Evolutionary conservation across 768 basidiomycete genomes (phyloP).

Genomic region (Cystofilobasidium ferigula): DNA sequence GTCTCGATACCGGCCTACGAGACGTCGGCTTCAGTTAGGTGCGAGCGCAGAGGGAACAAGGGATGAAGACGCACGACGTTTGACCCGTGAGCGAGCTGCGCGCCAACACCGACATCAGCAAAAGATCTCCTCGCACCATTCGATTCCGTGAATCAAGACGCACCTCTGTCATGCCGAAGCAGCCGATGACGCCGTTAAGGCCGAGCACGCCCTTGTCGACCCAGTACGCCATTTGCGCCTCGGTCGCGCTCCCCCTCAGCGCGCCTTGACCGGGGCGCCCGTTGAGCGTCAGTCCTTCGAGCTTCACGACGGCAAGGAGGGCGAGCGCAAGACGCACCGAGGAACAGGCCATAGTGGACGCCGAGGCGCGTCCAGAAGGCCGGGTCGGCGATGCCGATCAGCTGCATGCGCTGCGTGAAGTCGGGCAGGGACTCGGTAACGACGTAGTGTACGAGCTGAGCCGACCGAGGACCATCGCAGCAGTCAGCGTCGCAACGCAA

Average conservation of each 20-base stretch:
- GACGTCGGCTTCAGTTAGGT: too few relatives aligned
- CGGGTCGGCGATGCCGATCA: conserved; percentile 40
- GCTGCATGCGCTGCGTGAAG: conserved; percentile 40
- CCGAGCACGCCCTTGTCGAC: conserved; percentile 41
- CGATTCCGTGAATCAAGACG: background rate
- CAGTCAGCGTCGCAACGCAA: background rate
- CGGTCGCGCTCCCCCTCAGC: too few relatives aligned
- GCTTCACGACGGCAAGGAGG: too few relatives aligned
- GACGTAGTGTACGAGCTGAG: conserved; percentile 38
- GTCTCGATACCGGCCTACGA: conserved; percentile 41
- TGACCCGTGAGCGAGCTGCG: conserved; percentile 13
- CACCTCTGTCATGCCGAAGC: conserved; percentile 35
- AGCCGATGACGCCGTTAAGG: conserved; percentile 42
- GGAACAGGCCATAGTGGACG: conserved; percentile 39
- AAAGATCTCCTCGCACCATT: background rate
- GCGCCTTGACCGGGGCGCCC: too few relatives aligned
- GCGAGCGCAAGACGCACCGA: conserved; percentile 31
- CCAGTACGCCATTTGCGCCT: conserved; percentile 37
- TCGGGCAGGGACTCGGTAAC: conserved; percentile 40
- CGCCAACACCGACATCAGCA: background rate
- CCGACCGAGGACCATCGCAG: background rate
- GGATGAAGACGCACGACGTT: conserved; percentile 16
- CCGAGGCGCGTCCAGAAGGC: conserved; percentile 42
- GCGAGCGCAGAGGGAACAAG: background rate
- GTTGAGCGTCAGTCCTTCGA: background rate